These are phyloP conservation scores for Vinca major DNA, from an alignment of 305 asterid genomes.

Conservation along the genomic window DNA sequence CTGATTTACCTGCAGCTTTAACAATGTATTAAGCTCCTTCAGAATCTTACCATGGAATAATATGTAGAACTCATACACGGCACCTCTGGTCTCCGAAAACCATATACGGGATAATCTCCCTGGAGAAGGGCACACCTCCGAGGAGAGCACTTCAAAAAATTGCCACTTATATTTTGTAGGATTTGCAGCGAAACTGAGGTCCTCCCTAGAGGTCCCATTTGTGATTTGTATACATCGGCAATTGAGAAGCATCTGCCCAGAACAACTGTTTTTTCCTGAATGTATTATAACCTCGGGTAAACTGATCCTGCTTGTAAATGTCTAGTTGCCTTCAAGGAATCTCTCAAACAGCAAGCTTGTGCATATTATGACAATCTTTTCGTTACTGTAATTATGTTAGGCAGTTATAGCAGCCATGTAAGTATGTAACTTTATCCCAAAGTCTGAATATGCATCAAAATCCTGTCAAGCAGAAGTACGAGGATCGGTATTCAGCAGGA, in stretches of 20 bases:
- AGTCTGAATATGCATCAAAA: neutral
- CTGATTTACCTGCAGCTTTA: neutral
- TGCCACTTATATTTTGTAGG: no score
- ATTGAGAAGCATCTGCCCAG: neutral
- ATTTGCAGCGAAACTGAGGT: neutral
- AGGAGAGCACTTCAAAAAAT: no score
- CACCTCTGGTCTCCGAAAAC: neutral
- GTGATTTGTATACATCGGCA: neutral
- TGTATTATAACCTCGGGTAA: neutral
- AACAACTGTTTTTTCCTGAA: neutral
- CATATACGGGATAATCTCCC: neutral
- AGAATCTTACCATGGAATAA: neutral
- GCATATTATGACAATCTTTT: neutral
- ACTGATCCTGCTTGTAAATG: neutral
- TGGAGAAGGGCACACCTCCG: neutral
- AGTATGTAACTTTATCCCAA: neutral
- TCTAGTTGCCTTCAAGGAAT: neutral
- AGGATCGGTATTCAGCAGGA: neutral
- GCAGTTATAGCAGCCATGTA: neutral
- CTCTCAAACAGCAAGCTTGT: neutral
- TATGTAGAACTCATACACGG: neutral
- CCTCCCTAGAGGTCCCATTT: neutral
- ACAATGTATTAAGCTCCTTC: neutral
- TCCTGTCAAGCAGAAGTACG: neutral
- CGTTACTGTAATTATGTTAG: neutral